phyloP scores from a whole-genome alignment of 2,329 filamentous ascomycete species.

The Phyllachora maydis region DNA sequence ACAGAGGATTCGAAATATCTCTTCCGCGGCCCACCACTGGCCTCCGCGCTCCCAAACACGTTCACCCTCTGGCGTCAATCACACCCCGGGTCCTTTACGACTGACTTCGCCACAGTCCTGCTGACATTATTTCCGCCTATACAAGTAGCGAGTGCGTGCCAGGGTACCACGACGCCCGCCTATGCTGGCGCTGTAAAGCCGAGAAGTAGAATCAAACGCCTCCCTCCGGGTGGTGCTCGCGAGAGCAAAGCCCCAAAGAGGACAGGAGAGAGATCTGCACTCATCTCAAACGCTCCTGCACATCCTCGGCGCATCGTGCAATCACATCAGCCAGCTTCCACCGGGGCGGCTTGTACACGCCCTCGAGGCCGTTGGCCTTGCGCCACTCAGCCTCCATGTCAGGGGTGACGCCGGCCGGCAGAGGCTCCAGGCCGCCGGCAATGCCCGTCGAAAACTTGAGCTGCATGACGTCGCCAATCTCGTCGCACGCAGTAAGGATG shows the following conservation, averaged over 20 bases:
- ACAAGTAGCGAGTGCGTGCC: too few relatives aligned
- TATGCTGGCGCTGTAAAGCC: too few relatives aligned
- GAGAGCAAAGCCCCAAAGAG: too few relatives aligned
- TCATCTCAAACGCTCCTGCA: slow-evolving; percentile 10
- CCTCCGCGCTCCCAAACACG: too few relatives aligned
- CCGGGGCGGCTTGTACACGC: slow-evolving; percentile 55
- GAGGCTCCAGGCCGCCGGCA: slow-evolving; percentile 64
- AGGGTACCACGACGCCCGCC: too few relatives aligned
- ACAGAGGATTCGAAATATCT: too few relatives aligned
- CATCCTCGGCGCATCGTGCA: slow-evolving; percentile 20
- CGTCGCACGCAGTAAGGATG: slow-evolving; percentile 71
- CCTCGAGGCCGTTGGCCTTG: slow-evolving; percentile 40
- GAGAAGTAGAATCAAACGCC: background rate
- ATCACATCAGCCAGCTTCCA: slow-evolving; percentile 78
- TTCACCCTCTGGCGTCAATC: too few relatives aligned
- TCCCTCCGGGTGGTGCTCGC: background rate
- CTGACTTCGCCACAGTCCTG: too few relatives aligned
- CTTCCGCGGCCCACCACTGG: too few relatives aligned
- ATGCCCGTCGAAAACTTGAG: slow-evolving; percentile 95
- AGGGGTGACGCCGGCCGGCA: slow-evolving; percentile 48
- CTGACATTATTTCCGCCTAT: too few relatives aligned
- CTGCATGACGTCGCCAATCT: slow-evolving; percentile 79
- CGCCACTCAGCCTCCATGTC: slow-evolving; percentile 54
- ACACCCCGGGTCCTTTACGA: too few relatives aligned
- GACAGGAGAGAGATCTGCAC: background rate